Conservation (phyloP, 2,329 filamentous ascomycete genomes). For the Sclerotinia borealis region DNA sequence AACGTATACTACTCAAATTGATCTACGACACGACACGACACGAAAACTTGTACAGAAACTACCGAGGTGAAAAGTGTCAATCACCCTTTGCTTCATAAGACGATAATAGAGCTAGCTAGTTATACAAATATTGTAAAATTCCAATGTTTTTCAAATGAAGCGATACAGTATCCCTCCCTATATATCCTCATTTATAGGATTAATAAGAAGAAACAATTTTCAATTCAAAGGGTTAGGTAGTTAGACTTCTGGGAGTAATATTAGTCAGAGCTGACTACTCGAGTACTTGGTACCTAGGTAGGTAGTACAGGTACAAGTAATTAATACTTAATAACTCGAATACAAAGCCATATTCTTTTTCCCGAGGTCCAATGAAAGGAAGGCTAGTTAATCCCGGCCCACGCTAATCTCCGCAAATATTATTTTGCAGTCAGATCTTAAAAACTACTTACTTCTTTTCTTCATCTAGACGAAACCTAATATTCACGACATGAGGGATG, state of each 20-base stretch:
- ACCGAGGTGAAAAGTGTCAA: neutral
- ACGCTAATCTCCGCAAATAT: conserved; percentile 3
- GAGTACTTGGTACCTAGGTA: too few relatives aligned
- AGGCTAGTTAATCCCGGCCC: neutral
- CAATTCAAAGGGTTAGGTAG: neutral
- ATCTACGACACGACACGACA: conserved; percentile 4
- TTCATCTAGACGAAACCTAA: neutral
- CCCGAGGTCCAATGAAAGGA: neutral
- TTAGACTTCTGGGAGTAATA: too few relatives aligned
- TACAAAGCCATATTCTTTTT: neutral
- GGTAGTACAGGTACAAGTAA: too few relatives aligned
- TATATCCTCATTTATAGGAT: neutral
- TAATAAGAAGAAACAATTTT: neutral
- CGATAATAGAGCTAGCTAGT: neutral
- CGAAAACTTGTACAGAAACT: neutral
- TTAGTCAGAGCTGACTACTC: too few relatives aligned
- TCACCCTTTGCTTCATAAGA: neutral
- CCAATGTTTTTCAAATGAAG: too few relatives aligned
- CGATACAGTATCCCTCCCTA: too few relatives aligned
- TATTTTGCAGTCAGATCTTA: neutral
- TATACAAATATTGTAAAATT: neutral
- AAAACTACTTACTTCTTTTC: neutral
- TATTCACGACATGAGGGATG: neutral
- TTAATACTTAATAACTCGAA: too few relatives aligned
- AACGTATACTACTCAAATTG: neutral